Base-by-base conservation (phyloP, 176 grass and related monocot species). In the Panicum miliaceum region DNA sequence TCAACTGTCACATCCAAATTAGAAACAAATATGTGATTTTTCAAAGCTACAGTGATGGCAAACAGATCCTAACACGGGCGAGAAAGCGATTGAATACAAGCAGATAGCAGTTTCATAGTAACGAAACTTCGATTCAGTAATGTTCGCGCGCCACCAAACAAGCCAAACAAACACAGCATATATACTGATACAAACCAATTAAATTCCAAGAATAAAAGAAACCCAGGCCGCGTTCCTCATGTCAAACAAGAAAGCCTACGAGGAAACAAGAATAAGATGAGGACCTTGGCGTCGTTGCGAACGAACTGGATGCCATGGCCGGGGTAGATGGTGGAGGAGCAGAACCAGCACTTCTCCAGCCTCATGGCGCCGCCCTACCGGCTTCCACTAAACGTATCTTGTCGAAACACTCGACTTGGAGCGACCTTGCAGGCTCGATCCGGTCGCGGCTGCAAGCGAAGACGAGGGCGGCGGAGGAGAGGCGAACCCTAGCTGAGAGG, bases 281-380 rank as follows among this genome's bases (percentile, higher is more conserved):
- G 23, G 15, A 94, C 97, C 93, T 96, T 99, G 74, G 97, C 97
- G 68, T 99, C 97, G 70, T 96, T 99, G 77, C 91, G 86, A 18
- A 96, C 97, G 78, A 99, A 99, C 69, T 99, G 97, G 87, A 96
- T 99, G 53, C 93, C 91, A 67, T 99, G 97, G 37, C 93, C 93
- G 6, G 93, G 91, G 65, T 97, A 97, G 76, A 97, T 63, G 56
- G 94, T 97, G 35, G 94, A 97, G 36, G 94, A 97, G 81, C 96
- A 99, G 90, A 99, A 99, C 97, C 96, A 94, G 81, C 97, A 99
- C 90, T 96, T 99, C 91, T 99, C 93, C 89, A 99, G 89, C 86
- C 93, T 96, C 97, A 99, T 99, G 37, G 68, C 60, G 85, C 75
- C 59, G 73, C 41, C n/a, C 32, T 63, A 86, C 67, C 6, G 4